A percentile compares a stretch with the other conserved stretches of the same genome.
Conservation (phyloP, 371 early-diverging fungal species). For the Phascolomyces articulosus region DNA sequence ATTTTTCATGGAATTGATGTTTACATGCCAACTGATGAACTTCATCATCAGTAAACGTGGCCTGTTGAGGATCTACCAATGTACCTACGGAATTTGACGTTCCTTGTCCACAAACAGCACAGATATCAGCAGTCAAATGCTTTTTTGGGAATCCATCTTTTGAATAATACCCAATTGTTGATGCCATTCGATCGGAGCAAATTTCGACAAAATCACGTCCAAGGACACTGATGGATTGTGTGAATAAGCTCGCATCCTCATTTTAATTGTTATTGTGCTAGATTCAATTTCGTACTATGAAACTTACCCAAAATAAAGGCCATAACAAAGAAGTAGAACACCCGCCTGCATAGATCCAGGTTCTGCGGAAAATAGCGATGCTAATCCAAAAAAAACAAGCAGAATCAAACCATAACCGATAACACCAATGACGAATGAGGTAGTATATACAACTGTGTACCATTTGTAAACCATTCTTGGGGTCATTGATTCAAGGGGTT, state of each 20-base stretch:
- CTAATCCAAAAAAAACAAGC: constrained; percentile 62
- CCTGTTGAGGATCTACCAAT: constrained; percentile 29
- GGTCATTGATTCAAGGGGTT: constrained; percentile 69
- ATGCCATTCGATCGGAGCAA: constrained; percentile 83
- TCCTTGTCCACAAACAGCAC: constrained; percentile 81
- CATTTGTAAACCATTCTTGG: constrained; percentile 76
- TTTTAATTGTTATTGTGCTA: too few relatives aligned
- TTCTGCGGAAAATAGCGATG: constrained; percentile 41
- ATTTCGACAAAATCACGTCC: constrained; percentile 87
- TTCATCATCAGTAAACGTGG: constrained; percentile 45
- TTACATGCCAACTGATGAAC: constrained; percentile 76
- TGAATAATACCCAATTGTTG: constrained; percentile 75
- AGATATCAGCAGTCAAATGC: constrained; percentile 73
- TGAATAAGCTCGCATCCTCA: too few relatives aligned
- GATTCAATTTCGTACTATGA: too few relatives aligned
- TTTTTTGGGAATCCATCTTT: constrained; percentile 72
- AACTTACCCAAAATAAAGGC: constrained; percentile 75
- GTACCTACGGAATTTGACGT: constrained; percentile 32
- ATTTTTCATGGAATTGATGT: constrained; percentile 88
- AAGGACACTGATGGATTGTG: constrained; percentile 51
- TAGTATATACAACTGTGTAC: constrained; percentile 66
- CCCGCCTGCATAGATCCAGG: constrained; percentile 51
- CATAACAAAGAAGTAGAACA: constrained; percentile 60
- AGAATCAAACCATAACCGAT: constrained; percentile 62
- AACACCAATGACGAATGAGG: constrained; percentile 66